A percentile compares a stretch with the other conserved stretches of the same genome.
Conservation (phyloP, 225 moss, liverwort and hornwort genomes). For the Asterella californica region DNA sequence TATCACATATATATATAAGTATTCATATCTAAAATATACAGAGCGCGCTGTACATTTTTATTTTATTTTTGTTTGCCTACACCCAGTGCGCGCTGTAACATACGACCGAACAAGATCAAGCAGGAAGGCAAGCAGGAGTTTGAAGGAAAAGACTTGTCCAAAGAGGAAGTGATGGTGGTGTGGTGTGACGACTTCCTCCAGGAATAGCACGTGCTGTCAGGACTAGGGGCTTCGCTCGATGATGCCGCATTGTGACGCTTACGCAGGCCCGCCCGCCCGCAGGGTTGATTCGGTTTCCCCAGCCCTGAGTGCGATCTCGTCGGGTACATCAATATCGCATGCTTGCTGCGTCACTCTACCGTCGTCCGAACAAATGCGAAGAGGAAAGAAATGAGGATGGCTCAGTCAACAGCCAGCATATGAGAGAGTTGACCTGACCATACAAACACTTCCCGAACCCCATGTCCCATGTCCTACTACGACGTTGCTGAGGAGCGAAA, state of each 20-base stretch:
- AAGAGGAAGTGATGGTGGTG: neutral
- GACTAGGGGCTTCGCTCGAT: neutral
- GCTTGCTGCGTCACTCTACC: slow-evolving; percentile 13
- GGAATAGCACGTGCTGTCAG: neutral
- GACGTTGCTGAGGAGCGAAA: no score
- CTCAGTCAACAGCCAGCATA: neutral
- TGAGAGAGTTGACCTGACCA: slow-evolving; percentile 3
- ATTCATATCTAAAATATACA: neutral
- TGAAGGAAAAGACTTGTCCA: neutral
- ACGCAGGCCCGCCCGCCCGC: slow-evolving; percentile 9
- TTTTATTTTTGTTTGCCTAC: no score
- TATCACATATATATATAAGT: neutral
- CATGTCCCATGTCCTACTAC: neutral
- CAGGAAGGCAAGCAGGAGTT: neutral
- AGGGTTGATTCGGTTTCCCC: neutral
- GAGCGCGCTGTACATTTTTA: neutral
- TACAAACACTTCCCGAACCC: neutral
- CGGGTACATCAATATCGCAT: slow-evolving; percentile 4
- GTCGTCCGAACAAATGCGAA: slow-evolving; percentile 2
- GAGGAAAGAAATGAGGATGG: neutral
- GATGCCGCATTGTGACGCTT: slow-evolving; percentile 12
- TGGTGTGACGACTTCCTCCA: neutral
- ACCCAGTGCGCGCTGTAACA: neutral
- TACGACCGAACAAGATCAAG: neutral
- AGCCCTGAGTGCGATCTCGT: slow-evolving; percentile 3